Evolutionary conservation across 2,329 filamentous ascomycete genomes (phyloP), one percentile per base, ranked within the genome.

Genomic region (Cyclaneusma minus): DNA sequence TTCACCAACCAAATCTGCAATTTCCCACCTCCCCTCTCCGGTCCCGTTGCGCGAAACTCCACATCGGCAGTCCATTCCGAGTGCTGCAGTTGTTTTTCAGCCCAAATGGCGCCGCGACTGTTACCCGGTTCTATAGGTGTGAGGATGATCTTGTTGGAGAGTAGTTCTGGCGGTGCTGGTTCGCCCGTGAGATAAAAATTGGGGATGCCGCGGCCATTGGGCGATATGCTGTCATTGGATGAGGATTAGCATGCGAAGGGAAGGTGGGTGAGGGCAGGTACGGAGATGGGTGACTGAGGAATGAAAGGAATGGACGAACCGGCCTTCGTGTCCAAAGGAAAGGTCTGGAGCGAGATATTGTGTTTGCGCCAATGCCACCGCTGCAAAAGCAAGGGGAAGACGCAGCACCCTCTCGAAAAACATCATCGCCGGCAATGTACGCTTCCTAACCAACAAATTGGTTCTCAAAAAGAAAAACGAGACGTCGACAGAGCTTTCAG

Each of bases 1-100:
- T 70, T 73, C 27, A 69, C 74, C 45, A 91, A 82, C 89, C 89
- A 98, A 43, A 98, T 64, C 52, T 95, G 87, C 39, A 98, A 59
- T 54, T 91, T 94, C 25, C 89, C 89, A 31, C 76, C 73, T 26
- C 75, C 83, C 40, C 81, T 64, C 47, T 95, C 89, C 35, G 78
- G 76, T 6, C 89, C 89, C 34, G 70, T 82, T 27, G 75, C 81
- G 39, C 89, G 71, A 54, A 98, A 94, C 45, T 89, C 76, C 40
- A 95, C 62, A 44, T 92, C 81, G 26, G 74, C 71, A 6, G 70
- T 66, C 84, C 84, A 98, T 49, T 75, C 64, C n/a, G 62, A 53
- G 33, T 74, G 58, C 40, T 68, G 52, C 25, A 79, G 60, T 17
- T 63, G 45, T 31, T 55, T 58, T 35, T 84, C 70, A 16, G 76